A percentile compares a stretch with the other conserved stretches of the same genome.
Conservation (phyloP, 2,329 filamentous ascomycete genomes). For the Coleophoma crateriformis region DNA sequence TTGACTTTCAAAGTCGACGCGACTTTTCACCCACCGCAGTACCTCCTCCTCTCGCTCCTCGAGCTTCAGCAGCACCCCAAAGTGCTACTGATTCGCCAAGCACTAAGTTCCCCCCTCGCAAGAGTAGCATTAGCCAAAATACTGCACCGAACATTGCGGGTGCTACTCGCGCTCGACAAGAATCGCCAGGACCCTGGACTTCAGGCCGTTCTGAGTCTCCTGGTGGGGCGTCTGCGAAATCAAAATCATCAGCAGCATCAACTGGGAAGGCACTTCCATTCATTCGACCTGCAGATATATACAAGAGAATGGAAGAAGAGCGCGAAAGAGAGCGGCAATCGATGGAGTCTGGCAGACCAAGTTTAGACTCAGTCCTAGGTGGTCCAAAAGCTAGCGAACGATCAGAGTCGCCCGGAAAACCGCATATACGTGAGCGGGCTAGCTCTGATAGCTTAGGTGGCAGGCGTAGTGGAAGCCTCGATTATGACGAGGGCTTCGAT, state of each 20-base stretch:
- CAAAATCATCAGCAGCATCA: slow-evolving; percentile 24
- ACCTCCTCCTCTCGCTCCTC: slow-evolving; percentile 39
- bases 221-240: slow-evolving; percentile 20
- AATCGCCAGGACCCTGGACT: slow-evolving; percentile 20
- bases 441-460: slow-evolving; percentile 18
- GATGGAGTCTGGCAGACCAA: slow-evolving; percentile 51
- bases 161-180: slow-evolving; percentile 5
- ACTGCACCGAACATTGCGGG: slow-evolving; percentile 24
- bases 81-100: slow-evolving; percentile 24
- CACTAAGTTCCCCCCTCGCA: slow-evolving; percentile 50
- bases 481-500: slow-evolving; percentile 29
- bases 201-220: slow-evolving; percentile 31
- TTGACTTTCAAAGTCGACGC: slow-evolving; percentile 32
- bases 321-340: slow-evolving; percentile 49
- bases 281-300: slow-evolving; percentile 71
- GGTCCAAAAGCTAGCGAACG: slow-evolving; percentile 18
- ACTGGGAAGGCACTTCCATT: slow-evolving; percentile 52
- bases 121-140: slow-evolving; percentile 53
- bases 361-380: slow-evolving; percentile 42
- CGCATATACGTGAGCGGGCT: slow-evolving; percentile 13
- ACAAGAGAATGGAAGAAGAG: slow-evolving; percentile 66
- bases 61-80: slow-evolving; percentile 31
- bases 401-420: slow-evolving; percentile 16
- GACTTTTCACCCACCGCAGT: slow-evolving; percentile 48
- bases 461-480: slow-evolving; percentile 11